Conservation (phyloP, 345 rosid species). For the Bretschneidera sinensis region DNA sequence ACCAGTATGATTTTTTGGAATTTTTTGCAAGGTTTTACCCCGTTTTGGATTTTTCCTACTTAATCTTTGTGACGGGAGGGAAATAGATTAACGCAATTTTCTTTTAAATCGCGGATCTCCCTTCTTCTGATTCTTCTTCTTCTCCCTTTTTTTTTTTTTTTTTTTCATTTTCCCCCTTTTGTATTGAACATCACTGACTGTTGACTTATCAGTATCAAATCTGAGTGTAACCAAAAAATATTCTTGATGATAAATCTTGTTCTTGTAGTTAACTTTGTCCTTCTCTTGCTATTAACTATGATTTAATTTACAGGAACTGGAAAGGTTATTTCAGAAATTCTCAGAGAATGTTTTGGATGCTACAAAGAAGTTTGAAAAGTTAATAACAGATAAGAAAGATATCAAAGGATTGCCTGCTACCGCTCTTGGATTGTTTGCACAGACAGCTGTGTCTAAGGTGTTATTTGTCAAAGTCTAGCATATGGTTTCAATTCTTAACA, state of each 20-base stretch:
- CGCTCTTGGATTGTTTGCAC: constrained; percentile 86
- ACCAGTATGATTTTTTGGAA: neutral
- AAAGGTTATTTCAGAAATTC: constrained; percentile 71
- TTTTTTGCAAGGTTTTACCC: no score
- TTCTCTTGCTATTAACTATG: neutral
- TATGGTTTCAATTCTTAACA: neutral
- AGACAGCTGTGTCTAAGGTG: constrained; percentile 87
- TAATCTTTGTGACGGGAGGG: no score
- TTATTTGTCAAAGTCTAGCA: constrained; percentile 5
- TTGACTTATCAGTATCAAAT: no score
- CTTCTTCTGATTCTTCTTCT: no score
- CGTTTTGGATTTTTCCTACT: no score
- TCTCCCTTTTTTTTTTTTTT: no score
- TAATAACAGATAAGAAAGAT: constrained; percentile 71
- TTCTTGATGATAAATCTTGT: neutral
- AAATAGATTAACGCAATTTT: no score
- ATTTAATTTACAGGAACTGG: constrained; percentile 58
- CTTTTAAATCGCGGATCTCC: no score
- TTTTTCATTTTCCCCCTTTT: no score
- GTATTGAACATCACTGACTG: no score
- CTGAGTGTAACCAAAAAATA: no score
- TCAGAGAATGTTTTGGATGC: constrained; percentile 87
- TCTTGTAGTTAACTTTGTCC: neutral
- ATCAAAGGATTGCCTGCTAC: constrained; percentile 91
- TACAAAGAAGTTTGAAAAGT: constrained; percentile 83